Evolutionary conservation across 2,329 filamentous ascomycete species (phyloP), one percentile per base, ranked within the genome.

Genomic region (Colletotrichum sublineola): DNA sequence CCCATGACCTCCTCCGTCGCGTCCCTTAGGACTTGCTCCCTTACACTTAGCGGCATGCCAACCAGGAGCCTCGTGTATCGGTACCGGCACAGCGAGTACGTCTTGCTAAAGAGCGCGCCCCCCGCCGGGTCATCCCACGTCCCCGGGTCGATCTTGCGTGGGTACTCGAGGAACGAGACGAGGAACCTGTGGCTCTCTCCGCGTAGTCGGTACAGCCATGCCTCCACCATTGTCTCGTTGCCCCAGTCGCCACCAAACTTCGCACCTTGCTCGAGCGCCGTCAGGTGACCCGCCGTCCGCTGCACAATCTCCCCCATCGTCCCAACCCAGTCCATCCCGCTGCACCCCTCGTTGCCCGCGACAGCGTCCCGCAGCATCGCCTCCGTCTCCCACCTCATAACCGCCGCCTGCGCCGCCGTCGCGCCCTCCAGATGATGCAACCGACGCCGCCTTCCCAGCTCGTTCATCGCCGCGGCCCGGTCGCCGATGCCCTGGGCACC

Each of bases 141-240:
- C 14, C 73, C 62, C 7, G 74, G 52, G 12, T 67, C 67, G 3
- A 57, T 60, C 15, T 60, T 50, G 18, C 70, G 24, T 2, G 85
- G 85, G 71, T 86, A 87, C 73, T 85, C 80, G 38, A 87, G 77
- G 73, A 82, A 86, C 3, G 82, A 81, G 11, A 87, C 79, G 62
- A 86, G 76, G 63, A 85, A 82, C 72, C 80, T 78, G 73, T 87
- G 85, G 36, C 81, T 84, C 53, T 82, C 77, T 1, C 79, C 78
- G 31, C 84, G 79, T 66, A 82, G 66, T 38, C 74, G 73, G 29
- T 74, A 68, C 64, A 82, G 72, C 81, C 81, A 84, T 1, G 74
- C 71, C 31, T 67, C 70, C 7, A 80, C 52, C 8, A 69, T 69
- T 33, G 79, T 80, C 5, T 46, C 12, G 29, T 82, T 81, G 5